phyloP scores from a whole-genome alignment of 306 rosid species.

The Oemleria cerasiformis region DNA sequence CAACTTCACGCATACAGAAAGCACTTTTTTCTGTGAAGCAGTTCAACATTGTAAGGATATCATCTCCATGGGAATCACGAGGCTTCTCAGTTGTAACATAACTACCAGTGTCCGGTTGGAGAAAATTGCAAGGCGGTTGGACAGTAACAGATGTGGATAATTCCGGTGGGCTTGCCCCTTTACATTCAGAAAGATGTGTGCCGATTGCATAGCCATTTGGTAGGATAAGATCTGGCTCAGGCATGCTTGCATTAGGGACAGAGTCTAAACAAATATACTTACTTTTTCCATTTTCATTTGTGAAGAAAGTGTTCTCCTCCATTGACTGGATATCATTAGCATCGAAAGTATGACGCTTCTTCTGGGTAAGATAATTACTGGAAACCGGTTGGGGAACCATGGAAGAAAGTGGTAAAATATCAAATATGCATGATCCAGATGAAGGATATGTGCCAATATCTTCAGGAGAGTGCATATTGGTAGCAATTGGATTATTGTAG shows the following conservation, averaged over 20 bases:
- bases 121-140: not conserved
- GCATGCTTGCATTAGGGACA: not conserved
- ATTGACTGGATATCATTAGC: slow-evolving; percentile 20
- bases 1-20: too few species aligned
- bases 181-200: not conserved
- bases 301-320: slow-evolving; percentile 11
- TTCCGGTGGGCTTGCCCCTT: not conserved
- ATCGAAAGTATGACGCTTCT: slow-evolving; percentile 1
- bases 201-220: not conserved
- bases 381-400: slow-evolving; percentile 22
- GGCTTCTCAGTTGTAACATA: slow-evolving; percentile 3
- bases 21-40: too few species aligned
- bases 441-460: slow-evolving; percentile 22
- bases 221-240: not conserved
- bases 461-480: slow-evolving; percentile 20
- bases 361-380: not conserved
- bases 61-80: slow-evolving; percentile 8
- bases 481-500: slow-evolving; percentile 19
- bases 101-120: not conserved
- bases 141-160: not conserved
- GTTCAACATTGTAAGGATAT: too few species aligned
- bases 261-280: not conserved
- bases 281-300: slow-evolving; percentile 11
- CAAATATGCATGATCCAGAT: slow-evolving; percentile 37
- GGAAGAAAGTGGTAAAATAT: slow-evolving; percentile 20